phyloP scores from a whole-genome alignment of 768 basidiomycete genomes.

The Boletus fagicola region DNA sequence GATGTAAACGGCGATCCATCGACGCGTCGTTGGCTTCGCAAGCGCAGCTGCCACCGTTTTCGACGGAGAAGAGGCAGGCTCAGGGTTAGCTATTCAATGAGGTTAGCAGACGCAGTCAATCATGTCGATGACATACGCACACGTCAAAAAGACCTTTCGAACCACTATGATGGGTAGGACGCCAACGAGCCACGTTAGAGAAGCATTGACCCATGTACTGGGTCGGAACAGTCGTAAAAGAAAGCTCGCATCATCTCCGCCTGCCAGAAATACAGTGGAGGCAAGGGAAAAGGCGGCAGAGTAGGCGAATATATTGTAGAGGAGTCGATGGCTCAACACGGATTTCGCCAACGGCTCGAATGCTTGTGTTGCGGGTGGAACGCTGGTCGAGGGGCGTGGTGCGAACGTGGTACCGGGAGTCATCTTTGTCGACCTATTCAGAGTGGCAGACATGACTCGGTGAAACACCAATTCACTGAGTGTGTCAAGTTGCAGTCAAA shows the following conservation, averaged over 20 bases:
- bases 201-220: slow-evolving; percentile 41
- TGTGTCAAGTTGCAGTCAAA: not conserved
- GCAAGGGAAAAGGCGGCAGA: slow-evolving; percentile 50
- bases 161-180: slow-evolving; percentile 58
- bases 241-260: slow-evolving; percentile 16
- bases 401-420: slow-evolving; percentile 23
- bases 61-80: slow-evolving; percentile 51
- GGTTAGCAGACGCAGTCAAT: not conserved
- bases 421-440: slow-evolving; percentile 1
- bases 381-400: slow-evolving; percentile 49
- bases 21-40: slow-evolving; percentile 45
- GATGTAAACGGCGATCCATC: slow-evolving; percentile 46
- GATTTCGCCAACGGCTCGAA: slow-evolving; percentile 68
- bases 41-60: slow-evolving; percentile 45
- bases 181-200: slow-evolving; percentile 47
- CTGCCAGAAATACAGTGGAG: slow-evolving; percentile 35
- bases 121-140: slow-evolving; percentile 40
- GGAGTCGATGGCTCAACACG: slow-evolving; percentile 59
- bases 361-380: slow-evolving; percentile 55
- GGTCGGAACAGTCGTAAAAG: slow-evolving; percentile 43
- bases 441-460: slow-evolving; percentile 4
- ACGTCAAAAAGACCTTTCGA: slow-evolving; percentile 57
- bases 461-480: not conserved
- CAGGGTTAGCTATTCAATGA: slow-evolving; percentile 41
- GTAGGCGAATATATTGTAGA: slow-evolving; percentile 50